A percentile compares a stretch with the other conserved stretches of the same genome.
phyloP scores from a whole-genome alignment of 768 basidiomycete genomes.

The Mycena sanguinolenta region DNA sequence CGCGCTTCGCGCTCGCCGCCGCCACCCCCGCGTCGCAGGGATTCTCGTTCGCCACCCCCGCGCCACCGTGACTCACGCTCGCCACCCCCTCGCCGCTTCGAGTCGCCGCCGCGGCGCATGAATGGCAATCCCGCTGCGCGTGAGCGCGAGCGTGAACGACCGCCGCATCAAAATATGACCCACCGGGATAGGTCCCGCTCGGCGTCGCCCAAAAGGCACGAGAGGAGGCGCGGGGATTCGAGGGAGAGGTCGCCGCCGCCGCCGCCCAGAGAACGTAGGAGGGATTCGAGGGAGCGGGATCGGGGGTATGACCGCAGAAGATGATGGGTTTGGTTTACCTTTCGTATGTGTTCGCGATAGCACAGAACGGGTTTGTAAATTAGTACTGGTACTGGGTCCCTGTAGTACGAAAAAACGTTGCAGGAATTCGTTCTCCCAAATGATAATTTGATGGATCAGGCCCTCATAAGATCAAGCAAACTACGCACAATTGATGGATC shows the following conservation, averaged over 20 bases:
- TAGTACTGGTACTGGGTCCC: no score
- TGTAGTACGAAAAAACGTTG: no score
- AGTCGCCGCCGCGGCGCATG: slow-evolving; percentile 18
- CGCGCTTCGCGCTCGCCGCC: slow-evolving; percentile 39
- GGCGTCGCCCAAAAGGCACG: slow-evolving; percentile 7
- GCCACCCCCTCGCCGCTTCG: slow-evolving; percentile 1
- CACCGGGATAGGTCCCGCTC: slow-evolving; percentile 14
- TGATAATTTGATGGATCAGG: no score
- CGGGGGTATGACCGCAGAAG: slow-evolving; percentile 40
- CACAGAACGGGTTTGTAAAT: no score
- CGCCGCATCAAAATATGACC: background rate
- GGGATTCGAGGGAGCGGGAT: slow-evolving; percentile 38
- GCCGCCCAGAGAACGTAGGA: slow-evolving; percentile 31
- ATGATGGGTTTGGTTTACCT: slow-evolving; percentile 10
- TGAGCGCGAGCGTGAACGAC: background rate
- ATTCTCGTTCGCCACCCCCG: slow-evolving; percentile 24
- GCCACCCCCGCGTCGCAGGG: slow-evolving; percentile 13
- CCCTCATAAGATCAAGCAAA: no score
- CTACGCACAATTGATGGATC: no score
- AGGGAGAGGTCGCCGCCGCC: slow-evolving; percentile 38
- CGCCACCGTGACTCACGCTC: background rate
- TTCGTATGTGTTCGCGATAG: no score
- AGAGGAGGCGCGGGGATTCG: slow-evolving; percentile 26
- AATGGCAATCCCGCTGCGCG: background rate
- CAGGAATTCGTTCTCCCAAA: no score